These are phyloP conservation scores for Trichophyton mentagrophytes DNA, from an alignment of 2,329 filamentous ascomycete species.

Conservation along the genomic window DNA sequence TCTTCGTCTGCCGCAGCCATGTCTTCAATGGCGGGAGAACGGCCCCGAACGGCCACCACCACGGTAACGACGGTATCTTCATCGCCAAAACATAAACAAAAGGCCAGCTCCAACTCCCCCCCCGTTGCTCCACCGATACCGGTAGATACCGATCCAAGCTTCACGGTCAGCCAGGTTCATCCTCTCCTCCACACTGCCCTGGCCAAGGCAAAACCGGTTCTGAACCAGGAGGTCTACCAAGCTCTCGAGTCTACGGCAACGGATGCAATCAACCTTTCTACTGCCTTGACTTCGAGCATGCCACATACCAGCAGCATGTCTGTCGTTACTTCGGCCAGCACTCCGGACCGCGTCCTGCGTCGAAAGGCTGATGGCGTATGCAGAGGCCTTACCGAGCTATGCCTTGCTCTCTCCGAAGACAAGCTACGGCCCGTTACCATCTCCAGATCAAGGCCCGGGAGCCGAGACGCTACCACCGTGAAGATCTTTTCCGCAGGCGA, in stretches of 20 bases:
- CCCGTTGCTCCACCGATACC: slow-evolving; percentile 23
- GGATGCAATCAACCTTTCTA: slow-evolving; percentile 67
- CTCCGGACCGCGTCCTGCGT: slow-evolving; percentile 69
- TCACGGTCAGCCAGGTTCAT: slow-evolving; percentile 48
- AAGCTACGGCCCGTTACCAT: slow-evolving; percentile 16
- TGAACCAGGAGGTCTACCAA: slow-evolving; percentile 60
- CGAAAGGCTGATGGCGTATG: slow-evolving; percentile 89
- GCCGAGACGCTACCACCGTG: slow-evolving; percentile 17
- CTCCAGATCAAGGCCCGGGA: slow-evolving; percentile 20
- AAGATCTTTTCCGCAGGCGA: slow-evolving; percentile 15
- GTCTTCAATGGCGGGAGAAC: slow-evolving; percentile 59
- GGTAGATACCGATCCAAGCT: slow-evolving; percentile 22
- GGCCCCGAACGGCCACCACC: slow-evolving; percentile 81
- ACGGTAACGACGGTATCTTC: slow-evolving; percentile 81
- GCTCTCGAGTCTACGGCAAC: slow-evolving; percentile 67
- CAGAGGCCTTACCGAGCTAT: slow-evolving; percentile 82
- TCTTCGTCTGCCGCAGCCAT: slow-evolving; percentile 70
- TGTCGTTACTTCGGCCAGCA: slow-evolving; percentile 23
- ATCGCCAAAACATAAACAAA: slow-evolving; percentile 62
- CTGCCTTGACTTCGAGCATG: slow-evolving; percentile 61
- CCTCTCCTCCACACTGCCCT: slow-evolving; percentile 71
- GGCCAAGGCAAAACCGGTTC: slow-evolving; percentile 57
- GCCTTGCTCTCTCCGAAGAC: slow-evolving; percentile 64
- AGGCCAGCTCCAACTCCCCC: slow-evolving; percentile 30
- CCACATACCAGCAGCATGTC: slow-evolving; percentile 38